Evolutionary conservation across 176 grass and related monocot genomes (phyloP), one percentile per base, ranked within the genome.

Genomic region (Aegilops umbellulata): DNA sequence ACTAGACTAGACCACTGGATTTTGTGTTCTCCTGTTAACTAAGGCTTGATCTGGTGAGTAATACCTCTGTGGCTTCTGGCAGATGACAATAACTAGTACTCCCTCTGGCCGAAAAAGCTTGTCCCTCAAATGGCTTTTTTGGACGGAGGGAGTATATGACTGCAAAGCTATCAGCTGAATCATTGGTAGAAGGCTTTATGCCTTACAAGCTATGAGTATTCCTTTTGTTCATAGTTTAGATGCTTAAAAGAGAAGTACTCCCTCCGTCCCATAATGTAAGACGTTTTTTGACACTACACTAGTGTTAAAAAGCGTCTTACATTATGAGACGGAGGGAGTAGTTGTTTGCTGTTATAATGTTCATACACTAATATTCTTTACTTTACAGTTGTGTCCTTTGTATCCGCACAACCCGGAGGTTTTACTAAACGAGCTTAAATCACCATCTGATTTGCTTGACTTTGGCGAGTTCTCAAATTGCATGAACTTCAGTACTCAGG

Each of bases 391-490:
- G 34, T 99, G 94, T 79, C 97, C 97, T 22, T 84, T 99, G 22
- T 96, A 99, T 86, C 92, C 97, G 84, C 97, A 99, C 87, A 99
- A 96, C 72, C 94, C 94, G 0, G 94, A 96, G 76, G 90, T 99
- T 77, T 82, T 96, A 15, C 72, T 99, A 78, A 99, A 99, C 88
- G 94, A 98, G 65, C 82, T 98, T 60, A 98, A 92, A 80, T 96
- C 90, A 19, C 94, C 97, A 12, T 90, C 94, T 67, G 97, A 96
- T 91, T 94, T 98, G 88, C 86, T 99, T 12, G 94, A 99, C 75
- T 94, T 96, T 35, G 97, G 97, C 7, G 90, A 99, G 76, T 99
- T 99, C 74, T 99, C 97, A 80, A 85, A 94, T 85, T 94, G 91
- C 82, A 99, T 96, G 97, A 91, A 99, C 24, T 96, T 89, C 73